Base-by-base conservation (phyloP, 306 rosid species). In the Rosa multiflora region DNA sequence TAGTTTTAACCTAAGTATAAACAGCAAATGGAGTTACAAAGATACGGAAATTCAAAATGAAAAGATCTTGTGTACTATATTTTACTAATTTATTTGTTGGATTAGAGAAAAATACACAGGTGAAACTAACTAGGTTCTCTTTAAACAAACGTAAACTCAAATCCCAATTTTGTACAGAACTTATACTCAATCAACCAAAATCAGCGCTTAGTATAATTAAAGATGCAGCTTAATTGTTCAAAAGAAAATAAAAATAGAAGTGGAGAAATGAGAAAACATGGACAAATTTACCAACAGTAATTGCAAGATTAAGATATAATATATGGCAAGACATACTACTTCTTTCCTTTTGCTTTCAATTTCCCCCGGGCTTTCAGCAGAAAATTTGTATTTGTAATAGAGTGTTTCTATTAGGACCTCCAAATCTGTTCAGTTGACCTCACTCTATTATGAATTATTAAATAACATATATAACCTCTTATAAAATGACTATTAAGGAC, bases 331-430 rank as follows among this genome's bases (percentile, higher is more conserved):
- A 80, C 88, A 40, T 82, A 91, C 96, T 13, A 89, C 1, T 79
- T 83, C 81, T 56, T 86, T 88, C 58, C 87, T 84, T 68, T 55
- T 79, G 10, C 47, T 61, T 62, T 86, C 96, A 10, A 79, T 52
- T 21, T 82, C 84, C 13, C 3, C 21, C 0, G 80, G 58, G 15
- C 81, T 76, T 52, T 82, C 88, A 6, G 84, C 90, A 8, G 78
- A 85, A 77, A 91, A 91, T 73, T 87, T 91, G 44, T 51, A 76
- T 55, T 81, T 87, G 73, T 84, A 90, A 39, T 90, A 90, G n/a
- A n/a, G n/a, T n/a, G n/a, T n/a, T n/a, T n/a, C n/a, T n/a, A n/a
- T n/a, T n/a, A n/a, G n/a, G n/a, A n/a, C n/a, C n/a, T n/a, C n/a
- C n/a, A n/a, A n/a, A n/a, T n/a, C n/a, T n/a, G n/a, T n/a, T n/a